Evolutionary conservation across 495 filamentous ascomycete genomes (phyloP).

Genomic region (Elasticomyces elasticus): DNA sequence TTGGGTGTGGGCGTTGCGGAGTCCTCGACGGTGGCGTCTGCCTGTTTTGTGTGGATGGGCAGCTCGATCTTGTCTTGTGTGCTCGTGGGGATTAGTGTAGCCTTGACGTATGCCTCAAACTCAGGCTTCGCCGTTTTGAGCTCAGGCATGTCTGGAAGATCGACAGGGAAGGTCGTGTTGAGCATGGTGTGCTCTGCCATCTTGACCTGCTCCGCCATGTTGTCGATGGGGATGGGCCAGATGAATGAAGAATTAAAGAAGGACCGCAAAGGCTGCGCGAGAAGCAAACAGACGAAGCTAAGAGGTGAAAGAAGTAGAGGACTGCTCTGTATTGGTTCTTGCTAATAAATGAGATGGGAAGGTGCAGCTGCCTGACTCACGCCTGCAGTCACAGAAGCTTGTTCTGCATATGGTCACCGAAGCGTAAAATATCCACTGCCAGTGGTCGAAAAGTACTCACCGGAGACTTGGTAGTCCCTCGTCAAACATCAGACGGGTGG

Average conservation of each 20-base stretch:
- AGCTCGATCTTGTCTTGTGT: not conserved
- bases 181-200: slow-evolving; percentile 22
- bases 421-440: not conserved
- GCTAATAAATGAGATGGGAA: not conserved
- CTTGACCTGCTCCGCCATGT: too few relatives aligned
- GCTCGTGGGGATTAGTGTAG: slow-evolving; percentile 6
- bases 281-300: not conserved
- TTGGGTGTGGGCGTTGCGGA: not conserved
- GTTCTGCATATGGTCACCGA: not conserved
- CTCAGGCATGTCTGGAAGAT: slow-evolving; percentile 29
- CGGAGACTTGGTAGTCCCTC: too few relatives aligned
- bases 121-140: slow-evolving; percentile 25
- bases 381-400: not conserved
- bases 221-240: not conserved
- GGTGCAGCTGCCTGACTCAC: not conserved
- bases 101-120: slow-evolving; percentile 26
- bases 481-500: too few relatives aligned
- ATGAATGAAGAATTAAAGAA: not conserved
- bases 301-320: not conserved
- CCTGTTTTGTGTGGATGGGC: slow-evolving; percentile 1
- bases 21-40: not conserved
- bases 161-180: slow-evolving; percentile 33
- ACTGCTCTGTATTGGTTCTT: too few relatives aligned
- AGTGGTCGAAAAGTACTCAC: not conserved
- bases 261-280: not conserved